Evolutionary conservation across 2,329 filamentous ascomycete species (phyloP).

Genomic region (Colletotrichum zoysiae): DNA sequence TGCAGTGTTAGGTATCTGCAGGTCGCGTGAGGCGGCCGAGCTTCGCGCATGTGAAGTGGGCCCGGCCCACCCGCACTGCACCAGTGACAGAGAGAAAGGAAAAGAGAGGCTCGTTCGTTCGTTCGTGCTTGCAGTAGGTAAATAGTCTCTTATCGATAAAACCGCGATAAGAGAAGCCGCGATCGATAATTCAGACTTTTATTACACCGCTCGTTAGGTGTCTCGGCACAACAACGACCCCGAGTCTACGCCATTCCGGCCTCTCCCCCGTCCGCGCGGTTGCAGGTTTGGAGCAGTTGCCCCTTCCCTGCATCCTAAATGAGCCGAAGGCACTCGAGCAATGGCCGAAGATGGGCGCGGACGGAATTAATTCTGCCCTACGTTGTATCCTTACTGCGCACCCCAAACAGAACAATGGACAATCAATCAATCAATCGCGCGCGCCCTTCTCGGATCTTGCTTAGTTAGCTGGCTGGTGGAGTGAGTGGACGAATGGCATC

Average conservation of each 20-base stretch:
- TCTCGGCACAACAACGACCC: background rate
- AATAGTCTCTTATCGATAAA: slow-evolving; percentile 7
- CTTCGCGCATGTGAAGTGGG: slow-evolving; percentile 24
- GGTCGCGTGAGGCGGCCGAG: slow-evolving; percentile 35
- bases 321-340: background rate
- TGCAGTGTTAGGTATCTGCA: background rate
- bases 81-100: too few species aligned
- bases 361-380: background rate
- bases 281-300: background rate
- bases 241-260: background rate
- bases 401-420: background rate
- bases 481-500: background rate
- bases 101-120: too few species aligned
- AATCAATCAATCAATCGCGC: background rate
- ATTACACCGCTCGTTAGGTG: background rate
- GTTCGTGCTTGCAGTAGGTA: too few species aligned
- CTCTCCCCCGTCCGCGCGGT: background rate
- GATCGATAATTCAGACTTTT: background rate
- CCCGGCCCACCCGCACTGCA: background rate
- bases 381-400: background rate
- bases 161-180: background rate
- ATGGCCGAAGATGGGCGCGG: background rate
- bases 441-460: background rate
- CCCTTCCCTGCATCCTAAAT: background rate
- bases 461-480: background rate